Evolutionary conservation across 768 basidiomycete genomes (phyloP).

Genomic region (Amanita jacksonii): DNA sequence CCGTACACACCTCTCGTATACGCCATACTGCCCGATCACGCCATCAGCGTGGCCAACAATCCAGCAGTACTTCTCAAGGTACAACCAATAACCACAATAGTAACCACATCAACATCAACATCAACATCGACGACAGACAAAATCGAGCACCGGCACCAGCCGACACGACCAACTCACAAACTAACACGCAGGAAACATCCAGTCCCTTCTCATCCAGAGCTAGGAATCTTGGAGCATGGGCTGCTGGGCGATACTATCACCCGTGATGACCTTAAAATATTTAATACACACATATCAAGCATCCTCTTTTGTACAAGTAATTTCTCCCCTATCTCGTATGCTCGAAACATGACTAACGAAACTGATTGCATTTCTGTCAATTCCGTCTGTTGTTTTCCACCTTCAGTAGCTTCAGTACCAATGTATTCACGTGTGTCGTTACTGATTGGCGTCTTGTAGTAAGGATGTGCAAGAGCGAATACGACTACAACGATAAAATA

Average conservation of each 20-base stretch:
- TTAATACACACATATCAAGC: no score
- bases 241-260: slow-evolving; percentile 5
- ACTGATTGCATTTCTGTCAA: no score
- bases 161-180: not conserved
- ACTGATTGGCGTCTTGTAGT: no score
- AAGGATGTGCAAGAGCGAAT: no score
- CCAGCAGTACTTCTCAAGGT: not conserved
- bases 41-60: not conserved
- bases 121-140: not conserved
- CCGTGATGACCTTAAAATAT: not conserved
- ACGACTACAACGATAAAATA: no score
- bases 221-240: not conserved
- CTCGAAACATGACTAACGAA: no score
- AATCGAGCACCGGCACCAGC: not conserved
- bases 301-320: no score
- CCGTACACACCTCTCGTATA: slow-evolving; percentile 24
- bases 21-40: not conserved
- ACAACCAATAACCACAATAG: not conserved
- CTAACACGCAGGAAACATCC: not conserved
- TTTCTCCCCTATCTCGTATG: no score
- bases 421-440: no score
- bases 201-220: slow-evolving; percentile 1
- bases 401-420: no score
- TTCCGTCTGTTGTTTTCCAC: no score
- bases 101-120: not conserved